Conservation (phyloP, 106 monocot species). For the Acorus calamus region DNA sequence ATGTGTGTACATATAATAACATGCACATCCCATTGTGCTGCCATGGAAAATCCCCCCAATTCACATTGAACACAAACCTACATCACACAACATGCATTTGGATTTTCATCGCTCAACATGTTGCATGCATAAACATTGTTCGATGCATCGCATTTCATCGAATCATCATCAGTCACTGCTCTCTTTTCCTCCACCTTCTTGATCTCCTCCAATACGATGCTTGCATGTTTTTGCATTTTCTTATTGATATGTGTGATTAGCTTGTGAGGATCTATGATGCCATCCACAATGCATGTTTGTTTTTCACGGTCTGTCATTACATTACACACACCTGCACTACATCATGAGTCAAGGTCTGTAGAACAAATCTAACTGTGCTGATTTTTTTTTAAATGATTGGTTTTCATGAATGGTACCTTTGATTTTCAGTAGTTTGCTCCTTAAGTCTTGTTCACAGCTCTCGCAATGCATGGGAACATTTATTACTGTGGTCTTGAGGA, state of each 20-base stretch:
- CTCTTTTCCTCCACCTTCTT: constrained; percentile 11
- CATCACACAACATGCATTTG: too few species aligned
- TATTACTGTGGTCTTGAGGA: constrained; percentile 41
- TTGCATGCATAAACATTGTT: too few species aligned
- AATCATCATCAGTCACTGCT: too few species aligned
- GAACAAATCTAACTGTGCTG: background rate
- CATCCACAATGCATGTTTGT: constrained; percentile 35
- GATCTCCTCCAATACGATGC: constrained; percentile 21
- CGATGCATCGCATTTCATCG: too few species aligned
- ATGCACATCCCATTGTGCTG: too few species aligned
- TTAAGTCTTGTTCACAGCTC: constrained; percentile 44
- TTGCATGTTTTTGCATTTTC: constrained; percentile 32
- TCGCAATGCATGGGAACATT: constrained; percentile 69
- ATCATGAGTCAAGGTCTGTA: background rate
- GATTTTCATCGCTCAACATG: too few species aligned
- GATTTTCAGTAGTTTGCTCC: constrained; percentile 41
- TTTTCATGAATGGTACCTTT: constrained; percentile 25
- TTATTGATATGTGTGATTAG: constrained; percentile 32
- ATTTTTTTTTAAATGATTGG: background rate
- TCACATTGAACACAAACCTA: too few species aligned
- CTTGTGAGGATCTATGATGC: constrained; percentile 31
- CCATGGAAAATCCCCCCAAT: too few species aligned
- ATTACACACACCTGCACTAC: constrained; percentile 29
- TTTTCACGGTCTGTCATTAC: constrained; percentile 31
- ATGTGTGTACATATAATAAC: too few species aligned